Percentiles rank a stretch among this genome's conserved stretches.
phyloP scores from a whole-genome alignment of 306 rosid genomes.

The Dicorynia guianensis region DNA sequence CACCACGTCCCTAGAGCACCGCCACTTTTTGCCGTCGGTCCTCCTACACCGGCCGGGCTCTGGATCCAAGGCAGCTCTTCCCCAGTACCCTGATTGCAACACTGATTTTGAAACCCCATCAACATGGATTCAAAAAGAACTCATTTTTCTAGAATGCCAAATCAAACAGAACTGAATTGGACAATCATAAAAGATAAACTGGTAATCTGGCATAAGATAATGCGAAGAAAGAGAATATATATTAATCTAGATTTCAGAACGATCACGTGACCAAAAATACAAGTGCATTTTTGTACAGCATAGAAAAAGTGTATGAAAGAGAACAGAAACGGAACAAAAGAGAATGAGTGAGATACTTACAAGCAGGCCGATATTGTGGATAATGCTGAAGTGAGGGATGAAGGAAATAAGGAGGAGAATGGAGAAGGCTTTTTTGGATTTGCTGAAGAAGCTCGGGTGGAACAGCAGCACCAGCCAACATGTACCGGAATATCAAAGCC shows the following conservation, averaged over 20 bases:
- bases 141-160: too few species aligned
- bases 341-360: slow-evolving; percentile 53
- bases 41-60: slow-evolving; percentile 98
- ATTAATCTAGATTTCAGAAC: background rate
- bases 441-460: slow-evolving; percentile 90
- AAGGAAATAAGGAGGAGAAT: slow-evolving; percentile 54
- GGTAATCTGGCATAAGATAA: background rate
- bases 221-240: background rate
- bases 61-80: slow-evolving; percentile 92
- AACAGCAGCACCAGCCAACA: slow-evolving; percentile 87
- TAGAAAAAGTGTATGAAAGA: background rate
- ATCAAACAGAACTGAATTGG: background rate
- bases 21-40: slow-evolving; percentile 97
- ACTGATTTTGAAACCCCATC: slow-evolving; percentile 48
- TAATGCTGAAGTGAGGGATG: slow-evolving; percentile 59
- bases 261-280: slow-evolving; percentile 22
- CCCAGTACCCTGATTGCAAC: slow-evolving; percentile 89
- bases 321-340: background rate
- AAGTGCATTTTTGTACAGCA: background rate
- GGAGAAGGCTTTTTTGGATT: slow-evolving; percentile 80
- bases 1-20: slow-evolving; percentile 98
- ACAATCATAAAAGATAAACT: background rate
- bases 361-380: slow-evolving; percentile 63
- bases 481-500: slow-evolving; percentile 85
- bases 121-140: background rate